Evolutionary conservation across 2,329 filamentous ascomycete species (phyloP), one percentile per base, ranked within the genome.

Genomic region (Blastomyces gilchristii): DNA sequence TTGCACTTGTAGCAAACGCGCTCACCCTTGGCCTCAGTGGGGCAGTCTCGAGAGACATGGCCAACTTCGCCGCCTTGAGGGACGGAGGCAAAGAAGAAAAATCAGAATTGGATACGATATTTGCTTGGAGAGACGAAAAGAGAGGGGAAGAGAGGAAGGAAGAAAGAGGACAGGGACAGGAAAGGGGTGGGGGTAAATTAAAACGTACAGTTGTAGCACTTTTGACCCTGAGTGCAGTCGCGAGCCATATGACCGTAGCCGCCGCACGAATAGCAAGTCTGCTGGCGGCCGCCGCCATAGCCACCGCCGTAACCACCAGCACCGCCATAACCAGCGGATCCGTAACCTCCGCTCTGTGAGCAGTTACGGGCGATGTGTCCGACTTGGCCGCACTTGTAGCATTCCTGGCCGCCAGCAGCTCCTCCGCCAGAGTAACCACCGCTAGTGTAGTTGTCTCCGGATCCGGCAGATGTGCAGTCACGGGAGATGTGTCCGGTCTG

Each of bases 1-100:
- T 86, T 86, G 84, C 86, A 97, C 84, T 95, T 96, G 86, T 99
- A 99, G 88, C 94, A 99, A 76, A 96, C 91, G 77, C 95, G 93
- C 85, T 97, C 93, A 74, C 85, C 84, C 70, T 87, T 85, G 65
- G 90, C 89, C 80, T 96, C 93, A 76, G 93, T 92, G 71, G 92
- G 89, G 85, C 94, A 99, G 79, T 99, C 94, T 69, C 93, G 89
- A 69, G 90, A 95, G 77, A 97, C 86, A 80, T 97, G 93, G 67
- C 94, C 93, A 71, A 93, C 89, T 82, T 97, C 91, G 71, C 86
- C 86, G 71, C 85, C 84, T 86, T 67, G n/a, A 45, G 47, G 39
- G 5, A 43, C n/a, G 14, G n/a, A 41, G 2, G 53, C 37, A 47
- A 50, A 65, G 6, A 31, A 39, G 43, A 49, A 65, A 39, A 37